phyloP scores from a whole-genome alignment of 768 basidiomycete genomes.

The Boletus bicolor region DNA sequence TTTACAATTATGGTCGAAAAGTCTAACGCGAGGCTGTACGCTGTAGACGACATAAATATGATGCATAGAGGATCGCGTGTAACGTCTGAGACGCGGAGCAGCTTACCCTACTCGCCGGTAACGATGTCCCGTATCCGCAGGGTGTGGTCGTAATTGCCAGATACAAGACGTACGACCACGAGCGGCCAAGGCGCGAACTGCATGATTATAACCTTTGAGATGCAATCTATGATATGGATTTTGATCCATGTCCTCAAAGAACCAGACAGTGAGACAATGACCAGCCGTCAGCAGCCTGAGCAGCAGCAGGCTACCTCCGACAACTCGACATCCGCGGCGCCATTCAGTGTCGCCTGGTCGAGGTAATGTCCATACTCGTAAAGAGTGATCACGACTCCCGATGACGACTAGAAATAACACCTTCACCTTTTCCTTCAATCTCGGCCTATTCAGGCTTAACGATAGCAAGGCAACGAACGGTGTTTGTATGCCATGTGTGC shows the following conservation, averaged over 20 bases:
- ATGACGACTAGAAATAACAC: slow-evolving; percentile 65
- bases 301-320: slow-evolving; percentile 34
- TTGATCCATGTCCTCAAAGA: slow-evolving; percentile 55
- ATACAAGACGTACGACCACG: slow-evolving; percentile 84
- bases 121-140: slow-evolving; percentile 95
- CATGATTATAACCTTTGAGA: slow-evolving; percentile 86
- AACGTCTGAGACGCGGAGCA: slow-evolving; percentile 24
- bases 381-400: slow-evolving; percentile 63
- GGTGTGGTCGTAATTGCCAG: slow-evolving; percentile 93
- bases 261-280: slow-evolving; percentile 3
- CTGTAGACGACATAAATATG: slow-evolving; percentile 39
- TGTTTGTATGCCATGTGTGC: slow-evolving; percentile 93
- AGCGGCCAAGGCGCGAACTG: slow-evolving; percentile 89
- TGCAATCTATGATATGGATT: slow-evolving; percentile 90
- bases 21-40: slow-evolving; percentile 94
- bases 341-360: slow-evolving; percentile 71
- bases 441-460: slow-evolving; percentile 90
- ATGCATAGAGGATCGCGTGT: neutral
- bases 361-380: slow-evolving; percentile 68
- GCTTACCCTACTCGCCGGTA: slow-evolving; percentile 71
- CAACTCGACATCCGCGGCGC: slow-evolving; percentile 56
- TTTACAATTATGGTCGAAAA: slow-evolving; percentile 59
- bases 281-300: neutral
- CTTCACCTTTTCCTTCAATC: slow-evolving; percentile 51
- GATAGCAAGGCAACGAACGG: slow-evolving; percentile 92